Conservation (phyloP, 495 filamentous ascomycete species). For the Diplogelasinospora grovesii region DNA sequence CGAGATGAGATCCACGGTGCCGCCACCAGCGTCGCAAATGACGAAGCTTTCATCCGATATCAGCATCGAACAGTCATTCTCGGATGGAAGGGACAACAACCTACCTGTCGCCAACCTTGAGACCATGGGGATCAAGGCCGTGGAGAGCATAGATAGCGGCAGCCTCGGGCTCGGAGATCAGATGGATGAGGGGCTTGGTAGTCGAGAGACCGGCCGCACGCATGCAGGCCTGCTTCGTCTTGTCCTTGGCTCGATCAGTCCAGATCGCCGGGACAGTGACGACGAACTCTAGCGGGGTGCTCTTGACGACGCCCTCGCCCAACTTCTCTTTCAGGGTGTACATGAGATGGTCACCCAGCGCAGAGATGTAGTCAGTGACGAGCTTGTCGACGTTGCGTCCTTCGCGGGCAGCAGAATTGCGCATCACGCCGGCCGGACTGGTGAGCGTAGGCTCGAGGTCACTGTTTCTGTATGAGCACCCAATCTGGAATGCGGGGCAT, state of each 20-base stretch:
- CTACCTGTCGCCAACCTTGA: constrained; percentile 35
- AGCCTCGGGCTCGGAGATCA: constrained; percentile 52
- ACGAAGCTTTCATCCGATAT: constrained; percentile 37
- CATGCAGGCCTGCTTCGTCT: constrained; percentile 40
- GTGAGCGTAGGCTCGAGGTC: constrained; percentile 23
- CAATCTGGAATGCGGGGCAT: not conserved
- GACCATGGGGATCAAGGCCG: constrained; percentile 34
- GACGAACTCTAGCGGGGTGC: constrained; percentile 37
- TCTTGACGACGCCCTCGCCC: constrained; percentile 30
- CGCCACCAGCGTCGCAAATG: constrained; percentile 53
- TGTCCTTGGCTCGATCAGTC: constrained; percentile 46
- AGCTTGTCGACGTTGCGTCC: constrained; percentile 28
- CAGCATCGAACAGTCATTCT: not conserved
- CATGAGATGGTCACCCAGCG: constrained; percentile 37
- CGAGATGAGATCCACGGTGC: constrained; percentile 52
- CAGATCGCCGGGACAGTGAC: constrained; percentile 53
- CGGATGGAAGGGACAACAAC: not conserved
- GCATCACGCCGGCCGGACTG: constrained; percentile 19
- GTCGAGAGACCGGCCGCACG: constrained; percentile 31
- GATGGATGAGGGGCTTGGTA: constrained; percentile 28
- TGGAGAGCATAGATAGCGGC: constrained; percentile 50
- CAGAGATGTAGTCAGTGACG: constrained; percentile 38
- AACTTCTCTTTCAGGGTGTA: constrained; percentile 31
- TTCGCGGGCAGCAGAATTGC: constrained; percentile 26
- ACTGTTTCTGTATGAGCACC: not conserved